Evolutionary conservation across 2,329 filamentous ascomycete genomes (phyloP), one percentile per base, ranked within the genome.

Genomic region (Hyphodiscus sp.): DNA sequence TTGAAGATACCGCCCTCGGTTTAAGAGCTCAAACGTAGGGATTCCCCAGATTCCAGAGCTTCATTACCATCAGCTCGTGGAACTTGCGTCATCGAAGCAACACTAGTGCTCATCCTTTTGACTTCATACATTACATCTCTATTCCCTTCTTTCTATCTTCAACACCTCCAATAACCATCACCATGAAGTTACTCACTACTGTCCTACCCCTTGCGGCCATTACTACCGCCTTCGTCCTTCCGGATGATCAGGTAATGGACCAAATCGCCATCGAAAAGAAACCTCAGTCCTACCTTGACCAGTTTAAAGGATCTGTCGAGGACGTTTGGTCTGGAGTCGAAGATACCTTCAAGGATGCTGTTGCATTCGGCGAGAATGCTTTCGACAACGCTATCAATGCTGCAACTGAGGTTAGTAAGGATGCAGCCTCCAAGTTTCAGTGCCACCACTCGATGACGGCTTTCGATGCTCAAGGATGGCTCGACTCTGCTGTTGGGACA

Each of bases 191-290:
- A 20, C 45, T 77, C 63, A 67, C 68, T 49, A 68, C 69, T 47
- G 59, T 80, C 45, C 63, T 81, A 56, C 74, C 76, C 53, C 68
- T 80, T 48, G 73, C 74, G 61, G 75, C 76, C 29, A 58, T 77
- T 48, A 68, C 73, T 57, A 69, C 76, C 50, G 78, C 78, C 23
- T 73, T 81, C 50, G 76, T 81, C 54, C 69, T 82, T 47, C 77
- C 78, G 16, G 71, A 78, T 47, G 71, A 77, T 58, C 63, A 75
- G 51, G 68, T 78, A 19, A 71, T 77, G 55, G 68, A 70, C 44
- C 66, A 74, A 41, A 56, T 76, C 45, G 59, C 68, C 43, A 63
- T 73, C 48, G 68, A 74, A 57, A 58, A 60, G 33, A 46, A 58
- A 19, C 54, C 62, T n/a, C 60, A 63, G 47, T 58, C 63, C 20